These are phyloP conservation scores for Chalara sp. DNA, from an alignment of 2,329 filamentous ascomycete genomes.

Conservation along the genomic window DNA sequence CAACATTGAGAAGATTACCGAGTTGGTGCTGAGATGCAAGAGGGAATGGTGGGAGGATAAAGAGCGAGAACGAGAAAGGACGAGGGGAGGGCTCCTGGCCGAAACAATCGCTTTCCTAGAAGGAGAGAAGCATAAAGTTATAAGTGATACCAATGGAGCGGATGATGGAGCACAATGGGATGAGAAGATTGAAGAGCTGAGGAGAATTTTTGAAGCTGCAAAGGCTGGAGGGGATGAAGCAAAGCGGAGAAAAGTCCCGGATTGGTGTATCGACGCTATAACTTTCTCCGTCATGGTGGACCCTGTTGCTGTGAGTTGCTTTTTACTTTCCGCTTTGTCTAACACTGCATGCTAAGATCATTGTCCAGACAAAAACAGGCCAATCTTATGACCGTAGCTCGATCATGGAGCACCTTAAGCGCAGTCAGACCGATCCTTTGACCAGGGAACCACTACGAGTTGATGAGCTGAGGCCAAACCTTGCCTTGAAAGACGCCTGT, in stretches of 20 bases:
- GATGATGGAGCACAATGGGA: conserved; percentile 37
- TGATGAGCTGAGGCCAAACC: conserved; percentile 71
- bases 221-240: conserved; percentile 36
- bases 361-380: conserved; percentile 65
- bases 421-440: conserved; percentile 70
- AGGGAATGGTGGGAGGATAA: conserved; percentile 77
- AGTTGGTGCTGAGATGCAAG: conserved; percentile 71
- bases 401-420: conserved; percentile 77
- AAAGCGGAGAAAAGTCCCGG: conserved; percentile 47
- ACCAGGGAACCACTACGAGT: conserved; percentile 68
- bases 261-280: conserved; percentile 73
- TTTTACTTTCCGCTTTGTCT: background rate
- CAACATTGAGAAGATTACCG: conserved; percentile 61
- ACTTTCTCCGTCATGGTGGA: conserved; percentile 70
- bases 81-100: conserved; percentile 49
- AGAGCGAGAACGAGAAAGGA: conserved; percentile 55
- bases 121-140: conserved; percentile 32
- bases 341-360: background rate
- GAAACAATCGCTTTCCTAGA: conserved; percentile 50
- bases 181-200: conserved; percentile 38
- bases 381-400: conserved; percentile 85
- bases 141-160: conserved; percentile 36
- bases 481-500: conserved; percentile 74
- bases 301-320: conserved; percentile 38
- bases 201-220: conserved; percentile 45